These are phyloP conservation scores for Sporothrix phasma DNA, from an alignment of 2,329 filamentous ascomycete genomes.

Conservation along the genomic window DNA sequence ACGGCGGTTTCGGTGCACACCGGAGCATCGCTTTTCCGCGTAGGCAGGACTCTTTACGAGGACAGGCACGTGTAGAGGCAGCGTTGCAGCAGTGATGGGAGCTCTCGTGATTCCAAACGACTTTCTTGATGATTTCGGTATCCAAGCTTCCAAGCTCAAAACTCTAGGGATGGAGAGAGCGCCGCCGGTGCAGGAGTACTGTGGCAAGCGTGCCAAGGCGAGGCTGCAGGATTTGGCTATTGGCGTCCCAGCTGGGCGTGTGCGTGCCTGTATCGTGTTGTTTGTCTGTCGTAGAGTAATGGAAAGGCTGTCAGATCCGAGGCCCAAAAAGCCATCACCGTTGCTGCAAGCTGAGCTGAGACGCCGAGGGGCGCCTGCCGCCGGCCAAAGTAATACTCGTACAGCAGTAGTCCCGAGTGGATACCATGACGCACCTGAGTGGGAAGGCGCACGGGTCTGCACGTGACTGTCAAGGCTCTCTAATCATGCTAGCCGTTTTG, in stretches of 20 bases:
- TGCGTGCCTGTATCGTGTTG: not conserved
- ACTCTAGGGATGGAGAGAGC: not conserved
- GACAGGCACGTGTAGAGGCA: not conserved
- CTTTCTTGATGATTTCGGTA: not conserved
- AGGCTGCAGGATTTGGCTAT: too few species aligned
- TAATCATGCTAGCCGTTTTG: not conserved
- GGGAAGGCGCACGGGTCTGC: not conserved
- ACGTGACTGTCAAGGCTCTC: not conserved
- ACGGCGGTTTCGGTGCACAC: not conserved
- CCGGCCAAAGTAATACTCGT: not conserved
- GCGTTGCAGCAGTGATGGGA: not conserved
- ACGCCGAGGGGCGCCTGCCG: not conserved
- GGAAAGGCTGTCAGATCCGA: not conserved
- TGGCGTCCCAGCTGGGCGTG: not conserved
- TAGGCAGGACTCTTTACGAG: not conserved
- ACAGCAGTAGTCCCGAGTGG: not conserved
- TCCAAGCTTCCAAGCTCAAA: not conserved
- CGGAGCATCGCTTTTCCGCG: slow-evolving; percentile 1
- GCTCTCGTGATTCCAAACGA: not conserved
- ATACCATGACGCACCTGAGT: slow-evolving; percentile 2
- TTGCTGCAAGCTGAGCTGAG: slow-evolving; percentile 2
- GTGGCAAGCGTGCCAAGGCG: not conserved
- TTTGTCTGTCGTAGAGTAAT: not conserved
- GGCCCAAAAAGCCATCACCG: not conserved
- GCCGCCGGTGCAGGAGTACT: not conserved